A percentile compares a stretch with the other conserved stretches of the same genome.
phyloP scores from a whole-genome alignment of 305 asterid species.

The Striga hermonthica region DNA sequence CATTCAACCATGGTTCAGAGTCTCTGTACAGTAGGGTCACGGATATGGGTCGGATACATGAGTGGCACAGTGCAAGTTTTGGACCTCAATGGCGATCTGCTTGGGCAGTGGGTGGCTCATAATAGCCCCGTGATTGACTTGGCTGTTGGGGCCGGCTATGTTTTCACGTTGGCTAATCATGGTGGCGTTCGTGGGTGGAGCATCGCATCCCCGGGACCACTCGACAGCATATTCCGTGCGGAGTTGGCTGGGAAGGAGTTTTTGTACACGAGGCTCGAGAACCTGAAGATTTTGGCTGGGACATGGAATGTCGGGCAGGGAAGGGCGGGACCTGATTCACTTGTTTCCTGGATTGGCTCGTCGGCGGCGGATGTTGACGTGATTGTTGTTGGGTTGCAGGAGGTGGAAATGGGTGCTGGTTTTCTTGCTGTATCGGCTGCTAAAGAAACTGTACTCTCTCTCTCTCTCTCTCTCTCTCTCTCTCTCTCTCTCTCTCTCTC shows the following conservation, averaged over 20 bases:
- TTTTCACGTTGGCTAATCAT: slow-evolving; percentile 79
- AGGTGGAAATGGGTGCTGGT: slow-evolving; percentile 99
- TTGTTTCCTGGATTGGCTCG: slow-evolving; percentile 82
- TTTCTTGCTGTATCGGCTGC: slow-evolving; percentile 99
- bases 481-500: not conserved
- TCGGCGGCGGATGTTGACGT: slow-evolving; percentile 73
- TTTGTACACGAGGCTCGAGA: slow-evolving; percentile 70
- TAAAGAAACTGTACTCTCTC: slow-evolving; percentile 75
- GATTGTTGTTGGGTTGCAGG: slow-evolving; percentile 88
- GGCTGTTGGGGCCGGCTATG: slow-evolving; percentile 65
- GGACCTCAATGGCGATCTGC: slow-evolving; percentile 73
- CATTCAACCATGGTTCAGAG: slow-evolving; percentile 73
- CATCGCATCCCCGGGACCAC: slow-evolving; percentile 78
- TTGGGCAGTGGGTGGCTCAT: slow-evolving; percentile 93
- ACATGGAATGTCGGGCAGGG: slow-evolving; percentile 99
- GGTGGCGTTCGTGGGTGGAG: slow-evolving; percentile 99
- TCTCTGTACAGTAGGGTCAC: slow-evolving; percentile 66
- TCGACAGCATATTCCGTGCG: slow-evolving; percentile 57
- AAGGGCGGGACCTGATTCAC: slow-evolving; percentile 83
- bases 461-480: slow-evolving; percentile 21
- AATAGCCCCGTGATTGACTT: slow-evolving; percentile 71
- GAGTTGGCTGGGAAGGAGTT: slow-evolving; percentile 82
- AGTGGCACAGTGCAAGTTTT: slow-evolving; percentile 84
- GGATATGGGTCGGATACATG: slow-evolving; percentile 83
- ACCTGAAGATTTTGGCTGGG: slow-evolving; percentile 82